Conservation (phyloP, 2,329 filamentous ascomycete species). For the Dothistroma septosporum region DNA sequence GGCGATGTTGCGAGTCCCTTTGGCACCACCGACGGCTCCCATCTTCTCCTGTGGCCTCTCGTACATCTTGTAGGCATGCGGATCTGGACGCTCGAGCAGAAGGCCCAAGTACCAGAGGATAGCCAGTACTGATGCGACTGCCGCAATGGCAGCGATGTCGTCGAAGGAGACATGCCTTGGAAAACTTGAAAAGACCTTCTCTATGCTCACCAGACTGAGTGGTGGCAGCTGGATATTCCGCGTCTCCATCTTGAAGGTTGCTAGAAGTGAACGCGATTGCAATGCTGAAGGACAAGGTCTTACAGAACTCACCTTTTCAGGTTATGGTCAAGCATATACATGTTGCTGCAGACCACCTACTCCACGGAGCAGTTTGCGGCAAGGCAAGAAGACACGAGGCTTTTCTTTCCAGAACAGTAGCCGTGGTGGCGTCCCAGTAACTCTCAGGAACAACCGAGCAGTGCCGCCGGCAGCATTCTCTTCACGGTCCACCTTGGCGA, state of each 20-base stretch:
- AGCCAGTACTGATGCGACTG: slow-evolving; percentile 12
- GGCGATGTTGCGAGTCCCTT: slow-evolving; percentile 40
- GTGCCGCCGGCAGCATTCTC: neutral
- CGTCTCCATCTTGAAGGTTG: neutral
- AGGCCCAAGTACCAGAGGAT: slow-evolving; percentile 13
- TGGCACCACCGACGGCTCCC: slow-evolving; percentile 29
- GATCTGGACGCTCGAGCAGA: slow-evolving; percentile 49
- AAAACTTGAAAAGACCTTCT: slow-evolving; percentile 9
- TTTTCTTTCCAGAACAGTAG: neutral
- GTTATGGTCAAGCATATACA: neutral
- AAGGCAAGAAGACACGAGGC: slow-evolving; percentile 1
- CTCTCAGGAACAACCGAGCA: neutral
- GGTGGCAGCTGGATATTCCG: slow-evolving; percentile 3
- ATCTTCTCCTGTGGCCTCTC: slow-evolving; percentile 46
- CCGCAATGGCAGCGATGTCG: slow-evolving; percentile 16
- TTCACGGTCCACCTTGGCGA: neutral
- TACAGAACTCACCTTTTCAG: neutral
- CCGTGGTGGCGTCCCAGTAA: neutral
- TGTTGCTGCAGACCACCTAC: neutral
- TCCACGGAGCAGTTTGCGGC: neutral
- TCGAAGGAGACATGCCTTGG: slow-evolving; percentile 10
- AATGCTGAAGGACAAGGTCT: neutral
- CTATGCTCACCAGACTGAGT: slow-evolving; percentile 7
- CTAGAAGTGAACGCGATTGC: neutral
- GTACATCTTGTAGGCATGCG: slow-evolving; percentile 47